Evolutionary conservation across 208 protist genomes (phyloP), one percentile per base, ranked within the genome.

Genomic region (Endotrypanum monterogeii): DNA sequence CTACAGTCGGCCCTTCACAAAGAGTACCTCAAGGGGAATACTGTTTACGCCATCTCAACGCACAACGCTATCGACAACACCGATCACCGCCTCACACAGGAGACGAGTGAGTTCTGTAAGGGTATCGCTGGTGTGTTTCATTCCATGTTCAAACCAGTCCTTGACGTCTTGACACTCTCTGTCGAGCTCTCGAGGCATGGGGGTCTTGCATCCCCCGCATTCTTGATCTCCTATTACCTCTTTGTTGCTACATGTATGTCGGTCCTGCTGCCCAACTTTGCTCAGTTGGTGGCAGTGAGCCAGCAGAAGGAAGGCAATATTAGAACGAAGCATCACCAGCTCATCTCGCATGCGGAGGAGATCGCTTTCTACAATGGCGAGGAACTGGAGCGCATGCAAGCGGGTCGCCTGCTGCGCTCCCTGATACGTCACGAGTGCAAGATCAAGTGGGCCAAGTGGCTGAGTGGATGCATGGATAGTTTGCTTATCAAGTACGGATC

Each of bases 291-390:
- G 18, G 83, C 89, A 9, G 73, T 62, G 6, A 91, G 86, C 56
- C 90, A 95, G 55, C 84, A 90, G 73, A 89, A 91, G 56, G 93
- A 97, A 73, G 92, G 80, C 12, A 90, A 97, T 67, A 70, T 97
- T 37, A 82, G 93, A 20, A 83, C 87, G 48, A 85, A 86, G 46
- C 93, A 98, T 68, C 89, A 85, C 56, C 89, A 95, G 68, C 73
- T 98, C 14, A 77, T 93, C 44, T 82, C 84, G 46, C 93, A 98
- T 73, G 92, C 93, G 0, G 93, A 98, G 82, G 90, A 96, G 82
- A 87, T 98, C 52, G 92, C 95, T 14, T 98, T 98, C 70, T 97
- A 97, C 66, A 85, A 89, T 48, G 95, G 95, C 46, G 93, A 91
- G 56, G 83, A 89, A 30, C 63, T 91, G n/a, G 95, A 98, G 78